A percentile compares a stretch with the other conserved stretches of the same genome.
phyloP scores from a whole-genome alignment of 2,329 filamentous ascomycete genomes.

The Reticulascus tulasneorum region DNA sequence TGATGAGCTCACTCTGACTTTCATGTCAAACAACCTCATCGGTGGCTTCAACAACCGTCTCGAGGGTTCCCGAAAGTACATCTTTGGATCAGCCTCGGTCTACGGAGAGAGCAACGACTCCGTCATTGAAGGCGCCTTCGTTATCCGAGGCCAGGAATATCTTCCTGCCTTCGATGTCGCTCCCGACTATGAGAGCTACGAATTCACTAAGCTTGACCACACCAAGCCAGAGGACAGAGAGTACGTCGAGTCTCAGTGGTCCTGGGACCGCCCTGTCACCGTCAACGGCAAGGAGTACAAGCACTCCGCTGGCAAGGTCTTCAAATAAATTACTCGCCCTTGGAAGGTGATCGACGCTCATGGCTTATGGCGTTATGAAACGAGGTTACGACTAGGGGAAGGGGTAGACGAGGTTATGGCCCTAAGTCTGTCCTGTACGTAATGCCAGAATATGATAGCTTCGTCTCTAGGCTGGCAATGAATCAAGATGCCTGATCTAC shows the following conservation, averaged over 20 bases:
- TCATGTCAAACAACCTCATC: conserved; percentile 99
- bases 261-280: conserved; percentile 80
- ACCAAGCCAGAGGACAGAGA: conserved; percentile 78
- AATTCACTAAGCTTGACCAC: conserved; percentile 93
- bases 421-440: conserved; percentile 13
- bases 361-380: conserved; percentile 27
- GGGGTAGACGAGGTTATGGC: conserved; percentile 14
- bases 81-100: conserved; percentile 88
- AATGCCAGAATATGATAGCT: conserved; percentile 12
- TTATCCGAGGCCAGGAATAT: conserved; percentile 88
- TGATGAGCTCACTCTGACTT: conserved; percentile 91
- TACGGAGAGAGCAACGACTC: conserved; percentile 87
- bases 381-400: conserved; percentile 17
- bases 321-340: conserved; percentile 69
- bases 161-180: conserved; percentile 90
- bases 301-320: conserved; percentile 93
- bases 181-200: conserved; percentile 95
- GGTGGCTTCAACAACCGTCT: conserved; percentile 97
- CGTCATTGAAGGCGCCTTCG: conserved; percentile 86
- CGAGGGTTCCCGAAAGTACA: conserved; percentile 94
- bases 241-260: conserved; percentile 84
- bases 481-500: conserved; percentile 11
- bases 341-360: conserved; percentile 22
- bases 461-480: conserved; percentile 10
- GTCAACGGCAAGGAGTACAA: conserved; percentile 84